Evolutionary conservation across 129 eudicot genomes (phyloP), one percentile per base, ranked within the genome.

Genomic region (Flaveria ramosissima): DNA sequence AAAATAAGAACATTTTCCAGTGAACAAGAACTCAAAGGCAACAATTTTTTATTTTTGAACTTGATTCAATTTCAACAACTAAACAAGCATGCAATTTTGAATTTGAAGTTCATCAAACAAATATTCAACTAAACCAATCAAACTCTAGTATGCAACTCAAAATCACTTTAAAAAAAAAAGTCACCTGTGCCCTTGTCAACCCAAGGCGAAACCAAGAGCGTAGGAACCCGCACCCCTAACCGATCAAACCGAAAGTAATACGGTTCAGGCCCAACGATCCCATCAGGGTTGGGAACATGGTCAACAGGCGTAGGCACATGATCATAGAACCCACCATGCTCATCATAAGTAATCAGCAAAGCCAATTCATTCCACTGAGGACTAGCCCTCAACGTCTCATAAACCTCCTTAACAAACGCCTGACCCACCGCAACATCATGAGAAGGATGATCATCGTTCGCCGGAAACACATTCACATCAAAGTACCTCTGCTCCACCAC

Each of bases 321-420:
- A 89, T 93, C 98, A 82, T 82, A 93, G 24, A 93, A 93, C 74
- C 98, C 98, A 77, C 98, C 98, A 80, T 93, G 98, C 77, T 93
- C 98, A 83, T 93, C 98, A 69, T 93, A 93, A 32, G 98, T 93
- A 53, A 93, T 88, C 86, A 93, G 77, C 53, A 93, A 55, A 6
- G 93, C 98, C 98, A 93, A 85, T 46, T 93, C 96, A 9, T 93
- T 68, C 98, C 98, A 93, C 68, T 93, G 98, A 2, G 96, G 97
- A 76, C 98, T 93, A 11, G 79, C 84, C 85, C 98, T 88, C 57
- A 93, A 80, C 15, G 73, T 84, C 88, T 93, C 98, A 50, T 93
- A 93, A 61, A 93, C 98, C 83, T 93, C 98, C 93, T 93, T 93
- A 61, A 93, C 98, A 79, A 93, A 93, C 76, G 51, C 87, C 88